phyloP scores from a whole-genome alignment of 2,329 filamentous ascomycete genomes.

The Aspergillus niger region DNA sequence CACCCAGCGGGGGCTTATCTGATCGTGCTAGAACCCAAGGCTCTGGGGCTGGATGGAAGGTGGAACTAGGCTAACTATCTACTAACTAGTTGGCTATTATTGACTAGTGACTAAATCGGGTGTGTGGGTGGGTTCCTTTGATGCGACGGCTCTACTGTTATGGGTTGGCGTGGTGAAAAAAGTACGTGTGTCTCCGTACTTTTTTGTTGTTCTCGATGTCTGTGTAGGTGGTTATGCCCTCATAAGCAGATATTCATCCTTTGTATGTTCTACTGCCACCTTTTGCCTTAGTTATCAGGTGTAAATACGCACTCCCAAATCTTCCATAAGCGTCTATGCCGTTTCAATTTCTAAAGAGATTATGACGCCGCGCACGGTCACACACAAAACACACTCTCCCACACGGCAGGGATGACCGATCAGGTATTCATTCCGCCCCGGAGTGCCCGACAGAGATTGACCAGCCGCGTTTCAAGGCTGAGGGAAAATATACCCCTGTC shows the following conservation, averaged over 20 bases:
- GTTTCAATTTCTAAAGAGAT: no score
- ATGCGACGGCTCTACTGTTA: neutral
- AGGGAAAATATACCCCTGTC: neutral
- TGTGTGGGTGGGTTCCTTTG: neutral
- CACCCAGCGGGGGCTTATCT: neutral
- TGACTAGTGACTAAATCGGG: neutral
- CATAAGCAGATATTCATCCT: no score
- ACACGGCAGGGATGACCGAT: no score
- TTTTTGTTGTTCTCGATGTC: neutral
- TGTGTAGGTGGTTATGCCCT: no score
- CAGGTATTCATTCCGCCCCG: no score
- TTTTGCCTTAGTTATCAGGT: no score
- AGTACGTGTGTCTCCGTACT: neutral
- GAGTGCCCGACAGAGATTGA: neutral
- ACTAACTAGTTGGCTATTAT: neutral
- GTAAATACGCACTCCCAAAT: no score
- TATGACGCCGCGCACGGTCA: no score
- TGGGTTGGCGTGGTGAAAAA: neutral
- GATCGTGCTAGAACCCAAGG: constrained; percentile 5
- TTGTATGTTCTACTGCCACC: no score
- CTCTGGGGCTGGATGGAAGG: neutral
- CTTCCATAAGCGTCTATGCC: no score
- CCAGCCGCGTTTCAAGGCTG: neutral
- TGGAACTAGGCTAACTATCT: neutral
- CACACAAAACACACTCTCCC: no score